Evolutionary conservation across 2,329 filamentous ascomycete genomes (phyloP).

Genomic region (Metarhizium brunneum): DNA sequence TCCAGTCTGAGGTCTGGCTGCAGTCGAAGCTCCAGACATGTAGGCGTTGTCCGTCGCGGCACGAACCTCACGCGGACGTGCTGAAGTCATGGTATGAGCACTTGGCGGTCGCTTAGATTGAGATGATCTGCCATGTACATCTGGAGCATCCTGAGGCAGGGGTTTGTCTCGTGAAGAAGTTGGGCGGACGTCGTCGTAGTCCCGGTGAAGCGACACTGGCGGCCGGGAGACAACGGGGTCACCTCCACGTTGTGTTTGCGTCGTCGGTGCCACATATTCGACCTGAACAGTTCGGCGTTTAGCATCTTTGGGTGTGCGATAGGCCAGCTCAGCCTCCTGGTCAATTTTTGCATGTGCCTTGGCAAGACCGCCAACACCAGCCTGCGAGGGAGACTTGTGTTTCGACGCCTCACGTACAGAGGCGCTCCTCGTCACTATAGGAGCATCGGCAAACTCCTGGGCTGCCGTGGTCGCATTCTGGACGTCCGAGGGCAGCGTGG

Average conservation of each 20-base stretch:
- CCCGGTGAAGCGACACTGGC: constrained; percentile 24
- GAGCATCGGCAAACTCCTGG: constrained; percentile 46
- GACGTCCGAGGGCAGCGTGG: constrained; percentile 78
- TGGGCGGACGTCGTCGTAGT: constrained; percentile 28
- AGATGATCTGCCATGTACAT: constrained; percentile 29
- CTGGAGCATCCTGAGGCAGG: constrained; percentile 48
- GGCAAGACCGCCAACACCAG: constrained; percentile 51
- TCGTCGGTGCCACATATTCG: constrained; percentile 89
- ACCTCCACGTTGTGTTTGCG: constrained; percentile 67
- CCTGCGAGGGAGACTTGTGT: constrained; percentile 42
- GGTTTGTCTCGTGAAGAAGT: constrained; percentile 43
- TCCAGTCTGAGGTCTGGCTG: constrained; percentile 65
- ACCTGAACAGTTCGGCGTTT: constrained; percentile 95
- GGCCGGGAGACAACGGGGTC: constrained; percentile 16
- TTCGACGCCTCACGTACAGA: constrained; percentile 86
- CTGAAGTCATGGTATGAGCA: constrained; percentile 28
- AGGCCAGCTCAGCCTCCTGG: constrained; percentile 45
- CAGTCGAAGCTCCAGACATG: constrained; percentile 32
- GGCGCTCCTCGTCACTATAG: constrained; percentile 68
- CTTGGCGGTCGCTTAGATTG: constrained; percentile 36
- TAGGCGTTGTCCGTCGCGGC: constrained; percentile 30
- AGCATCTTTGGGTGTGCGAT: constrained; percentile 67
- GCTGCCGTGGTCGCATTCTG: constrained; percentile 63
- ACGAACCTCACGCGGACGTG: constrained; percentile 24
- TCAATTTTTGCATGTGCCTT: constrained; percentile 71